Evolutionary conservation across 2,329 filamentous ascomycete genomes (phyloP).

Genomic region (Verticillium longisporum): DNA sequence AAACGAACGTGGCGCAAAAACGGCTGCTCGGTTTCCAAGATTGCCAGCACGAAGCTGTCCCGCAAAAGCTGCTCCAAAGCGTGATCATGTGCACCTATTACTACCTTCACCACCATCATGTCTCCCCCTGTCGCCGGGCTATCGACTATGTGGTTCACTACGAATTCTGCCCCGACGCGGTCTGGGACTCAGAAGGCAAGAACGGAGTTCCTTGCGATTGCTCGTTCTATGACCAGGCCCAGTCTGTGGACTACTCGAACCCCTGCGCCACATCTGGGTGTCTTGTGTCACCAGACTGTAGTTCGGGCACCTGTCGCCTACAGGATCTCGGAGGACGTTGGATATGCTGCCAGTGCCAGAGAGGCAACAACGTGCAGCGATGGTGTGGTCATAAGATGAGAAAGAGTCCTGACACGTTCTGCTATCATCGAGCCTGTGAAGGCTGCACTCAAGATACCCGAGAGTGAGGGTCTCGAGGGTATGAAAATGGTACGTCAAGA

Average conservation of each 20-base stretch:
- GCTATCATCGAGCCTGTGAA: conserved; percentile 43
- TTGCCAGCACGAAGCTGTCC: no score
- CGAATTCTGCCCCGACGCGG: conserved; percentile 32
- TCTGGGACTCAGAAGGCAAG: conserved; percentile 19
- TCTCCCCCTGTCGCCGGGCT: conserved; percentile 31
- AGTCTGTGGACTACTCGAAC: conserved; percentile 28
- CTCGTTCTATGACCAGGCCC: conserved; percentile 20
- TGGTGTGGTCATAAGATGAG: conserved; percentile 39
- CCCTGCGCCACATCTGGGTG: conserved; percentile 40
- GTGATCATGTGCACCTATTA: conserved; percentile 42
- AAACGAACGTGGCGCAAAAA: no score
- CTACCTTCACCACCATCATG: conserved; percentile 45
- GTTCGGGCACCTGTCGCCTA: conserved; percentile 39
- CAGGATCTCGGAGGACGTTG: conserved; percentile 40
- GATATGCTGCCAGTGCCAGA: conserved; percentile 41
- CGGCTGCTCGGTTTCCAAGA: no score
- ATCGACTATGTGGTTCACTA: conserved; percentile 35
- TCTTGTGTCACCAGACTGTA: conserved; percentile 37
- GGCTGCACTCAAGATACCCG: conserved; percentile 28
- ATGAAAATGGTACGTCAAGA: no score
- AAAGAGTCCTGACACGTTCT: conserved; percentile 41
- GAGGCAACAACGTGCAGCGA: conserved; percentile 36
- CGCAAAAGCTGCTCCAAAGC: not conserved
- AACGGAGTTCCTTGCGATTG: conserved; percentile 13
- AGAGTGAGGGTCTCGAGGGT: not conserved